Percentiles rank a stretch among this genome's conserved stretches.
These are phyloP conservation scores for Striga hermonthica DNA, from an alignment of 305 asterid genomes.

Conservation along the genomic window DNA sequence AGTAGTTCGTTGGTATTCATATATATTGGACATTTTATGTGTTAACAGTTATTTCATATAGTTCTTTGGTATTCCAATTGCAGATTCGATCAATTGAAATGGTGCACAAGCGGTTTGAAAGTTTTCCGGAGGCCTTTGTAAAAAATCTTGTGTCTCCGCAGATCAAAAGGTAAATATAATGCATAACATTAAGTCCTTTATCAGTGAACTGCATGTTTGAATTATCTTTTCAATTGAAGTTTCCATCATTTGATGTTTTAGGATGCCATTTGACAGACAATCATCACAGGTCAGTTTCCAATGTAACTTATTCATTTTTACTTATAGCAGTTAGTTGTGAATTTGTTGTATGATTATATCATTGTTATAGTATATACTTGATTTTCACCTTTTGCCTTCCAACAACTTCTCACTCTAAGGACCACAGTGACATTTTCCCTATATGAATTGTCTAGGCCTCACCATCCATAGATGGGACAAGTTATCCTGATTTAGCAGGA, in stretches of 20 bases:
- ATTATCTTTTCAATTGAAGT: slow-evolving; percentile 27
- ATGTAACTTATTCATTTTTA: slow-evolving; percentile 21
- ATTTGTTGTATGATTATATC: slow-evolving; percentile 2
- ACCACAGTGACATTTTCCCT: background rate
- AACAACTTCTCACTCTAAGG: background rate
- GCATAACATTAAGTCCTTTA: slow-evolving; percentile 22
- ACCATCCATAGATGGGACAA: slow-evolving; percentile 6
- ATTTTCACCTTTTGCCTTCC: background rate
- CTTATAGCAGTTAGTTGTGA: slow-evolving; percentile 8
- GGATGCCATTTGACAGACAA: slow-evolving; percentile 64
- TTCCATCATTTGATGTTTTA: slow-evolving; percentile 38
- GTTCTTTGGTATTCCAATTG: slow-evolving; percentile 26
- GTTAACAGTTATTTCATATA: slow-evolving; percentile 29
- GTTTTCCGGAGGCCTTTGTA: slow-evolving; percentile 94
- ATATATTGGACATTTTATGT: slow-evolving; percentile 22
- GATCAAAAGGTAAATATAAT: slow-evolving; percentile 52
- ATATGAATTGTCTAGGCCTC: background rate
- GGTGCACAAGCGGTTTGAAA: slow-evolving; percentile 97
- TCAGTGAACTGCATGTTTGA: slow-evolving; percentile 14
- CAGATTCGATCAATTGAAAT: slow-evolving; percentile 95
- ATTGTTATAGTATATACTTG: background rate
- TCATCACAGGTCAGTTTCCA: slow-evolving; percentile 65
- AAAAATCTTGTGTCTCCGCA: slow-evolving; percentile 70
- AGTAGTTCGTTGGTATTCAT: slow-evolving; percentile 15
- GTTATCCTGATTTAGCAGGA: slow-evolving; percentile 6